Percentiles rank a stretch among this genome's conserved stretches.
phyloP scores from a whole-genome alignment of 192 early-diverging fungal species.

The Phlyctochytrium bullatum region DNA sequence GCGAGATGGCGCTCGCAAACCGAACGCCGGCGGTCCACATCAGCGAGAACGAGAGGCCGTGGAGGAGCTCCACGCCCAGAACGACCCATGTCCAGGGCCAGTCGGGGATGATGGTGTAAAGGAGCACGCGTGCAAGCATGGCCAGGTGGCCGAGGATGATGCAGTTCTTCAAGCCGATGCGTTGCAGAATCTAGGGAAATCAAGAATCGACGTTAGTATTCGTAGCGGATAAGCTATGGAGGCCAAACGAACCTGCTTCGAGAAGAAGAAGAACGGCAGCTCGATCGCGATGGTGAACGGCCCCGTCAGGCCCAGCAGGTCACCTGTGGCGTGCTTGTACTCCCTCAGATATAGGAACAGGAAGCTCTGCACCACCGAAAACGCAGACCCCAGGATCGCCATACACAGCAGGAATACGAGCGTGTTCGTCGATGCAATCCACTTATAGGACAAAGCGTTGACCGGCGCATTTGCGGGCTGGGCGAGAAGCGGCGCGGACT shows the following conservation, averaged over 20 bases:
- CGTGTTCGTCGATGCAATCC: background rate
- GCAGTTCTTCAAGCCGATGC: background rate
- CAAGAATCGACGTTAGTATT: no score
- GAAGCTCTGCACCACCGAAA: background rate
- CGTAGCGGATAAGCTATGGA: no score
- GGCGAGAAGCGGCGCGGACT: background rate
- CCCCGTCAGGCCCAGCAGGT: slow-evolving; percentile 2
- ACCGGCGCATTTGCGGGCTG: background rate
- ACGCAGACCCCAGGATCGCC: slow-evolving; percentile 2
- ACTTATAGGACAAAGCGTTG: background rate
- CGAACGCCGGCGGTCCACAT: slow-evolving; percentile 5
- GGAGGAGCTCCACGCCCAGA: background rate
- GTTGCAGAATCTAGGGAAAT: background rate
- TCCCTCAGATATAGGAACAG: background rate
- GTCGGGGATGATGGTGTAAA: background rate
- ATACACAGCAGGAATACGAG: background rate
- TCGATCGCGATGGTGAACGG: slow-evolving; percentile 5
- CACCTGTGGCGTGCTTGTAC: background rate
- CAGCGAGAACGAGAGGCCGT: slow-evolving; percentile 1
- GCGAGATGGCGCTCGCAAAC: slow-evolving; percentile 1
- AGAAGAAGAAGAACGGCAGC: slow-evolving; percentile 5
- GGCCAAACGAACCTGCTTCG: background rate
- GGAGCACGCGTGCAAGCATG: background rate
- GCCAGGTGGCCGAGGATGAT: slow-evolving; percentile 4
- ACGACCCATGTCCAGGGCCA: background rate